Conservation (phyloP, 129 eudicot species). For the Escallonia herrerae region DNA sequence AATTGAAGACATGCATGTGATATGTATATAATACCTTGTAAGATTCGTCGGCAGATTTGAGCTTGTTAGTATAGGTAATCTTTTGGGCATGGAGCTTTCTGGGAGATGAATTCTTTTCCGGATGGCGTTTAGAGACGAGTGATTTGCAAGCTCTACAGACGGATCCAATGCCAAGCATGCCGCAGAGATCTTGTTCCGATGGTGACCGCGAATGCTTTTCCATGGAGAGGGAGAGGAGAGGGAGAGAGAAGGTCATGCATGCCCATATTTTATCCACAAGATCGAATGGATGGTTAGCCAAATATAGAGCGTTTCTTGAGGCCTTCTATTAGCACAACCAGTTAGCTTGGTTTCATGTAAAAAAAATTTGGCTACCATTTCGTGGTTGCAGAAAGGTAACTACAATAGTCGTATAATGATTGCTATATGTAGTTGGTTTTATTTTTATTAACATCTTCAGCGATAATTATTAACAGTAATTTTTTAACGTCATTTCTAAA, state of each 20-base stretch:
- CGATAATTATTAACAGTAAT: no score
- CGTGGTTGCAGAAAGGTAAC: no score
- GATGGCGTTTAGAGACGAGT: slow-evolving; percentile 28
- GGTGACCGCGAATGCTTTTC: slow-evolving; percentile 16
- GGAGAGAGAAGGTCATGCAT: not conserved
- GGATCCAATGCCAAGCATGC: slow-evolving; percentile 22
- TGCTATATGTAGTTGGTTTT: no score
- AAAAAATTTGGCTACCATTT: no score
- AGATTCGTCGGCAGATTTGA: slow-evolving; percentile 5
- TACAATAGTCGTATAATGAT: no score
- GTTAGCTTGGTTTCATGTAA: no score
- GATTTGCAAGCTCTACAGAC: slow-evolving; percentile 54
- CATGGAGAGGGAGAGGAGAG: slow-evolving; percentile 16
- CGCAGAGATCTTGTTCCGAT: not conserved
- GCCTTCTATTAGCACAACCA: not conserved
- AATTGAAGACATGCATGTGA: not conserved
- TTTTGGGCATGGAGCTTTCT: slow-evolving; percentile 2
- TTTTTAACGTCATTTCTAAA: no score
- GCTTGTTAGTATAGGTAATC: slow-evolving; percentile 8
- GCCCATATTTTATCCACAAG: not conserved
- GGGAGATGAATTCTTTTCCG: slow-evolving; percentile 25
- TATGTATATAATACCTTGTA: slow-evolving; percentile 12
- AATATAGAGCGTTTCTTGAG: slow-evolving; percentile 4
- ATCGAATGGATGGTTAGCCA: slow-evolving; percentile 9
- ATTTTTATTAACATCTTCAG: no score